Evolutionary conservation across 768 basidiomycete species (phyloP), one percentile per base, ranked within the genome.

Genomic region (Auriscalpium vulgare): DNA sequence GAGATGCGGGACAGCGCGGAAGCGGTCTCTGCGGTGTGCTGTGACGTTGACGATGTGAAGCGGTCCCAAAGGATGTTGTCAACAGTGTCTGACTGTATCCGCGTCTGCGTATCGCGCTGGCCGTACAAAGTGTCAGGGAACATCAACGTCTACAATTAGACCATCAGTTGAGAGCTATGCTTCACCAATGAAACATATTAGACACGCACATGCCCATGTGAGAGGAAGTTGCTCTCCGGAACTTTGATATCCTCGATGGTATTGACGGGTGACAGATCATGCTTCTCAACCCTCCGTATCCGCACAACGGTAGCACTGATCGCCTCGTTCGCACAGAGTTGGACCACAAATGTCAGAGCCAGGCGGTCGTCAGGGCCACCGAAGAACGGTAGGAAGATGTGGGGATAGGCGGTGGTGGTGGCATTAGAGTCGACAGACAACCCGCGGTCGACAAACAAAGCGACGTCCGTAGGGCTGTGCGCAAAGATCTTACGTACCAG

Each of bases 291-390:
- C 67, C 77, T 84, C 19, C 61, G 63, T 36, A 95, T 72, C 50
- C 84, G 75, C 1, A 95, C 72, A 0, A 92, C 81, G 0, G 88
- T 92, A 0, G 91, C 97, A 5, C 70, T 79, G 0, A 91, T 77
- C 37, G 68, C 71, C 0, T 79, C 67, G 58, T 87, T 85, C 36
- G 77, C 77, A 55, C 93, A 88, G 34, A 88, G 65, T 67, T 97
- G 95, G 37, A 90, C 81, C 4, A 91, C 81, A 63, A 98, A 83
- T 35, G 79, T 72, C 29, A 98, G 72, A 0, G 91, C 91, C 19
- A 92, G 75, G 1, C 97, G 83, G 67, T 97, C 95, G 67, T 99
- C 95, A 0, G 91, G 85, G 0, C 95, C 95, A 38, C 95, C 95
- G 67, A 92, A 88, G 81, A 95, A 97, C 0, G 95, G 90, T 44